phyloP scores from a whole-genome alignment of 164 flowering plant genomes.

The Stephania japonica region DNA sequence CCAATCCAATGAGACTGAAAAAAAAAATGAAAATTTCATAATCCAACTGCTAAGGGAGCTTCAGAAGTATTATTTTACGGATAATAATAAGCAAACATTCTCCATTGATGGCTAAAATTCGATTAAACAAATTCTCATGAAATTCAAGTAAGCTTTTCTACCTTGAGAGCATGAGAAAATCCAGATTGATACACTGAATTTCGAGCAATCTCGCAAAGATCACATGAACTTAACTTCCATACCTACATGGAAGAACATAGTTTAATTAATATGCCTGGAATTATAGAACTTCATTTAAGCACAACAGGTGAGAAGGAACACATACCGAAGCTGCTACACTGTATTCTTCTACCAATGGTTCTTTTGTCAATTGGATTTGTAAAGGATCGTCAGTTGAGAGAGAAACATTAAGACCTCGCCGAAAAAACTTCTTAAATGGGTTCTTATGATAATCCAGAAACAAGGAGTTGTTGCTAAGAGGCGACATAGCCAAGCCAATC shows the following conservation, averaged over 20 bases:
- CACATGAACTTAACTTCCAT: slow-evolving; percentile 93
- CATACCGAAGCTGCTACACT: slow-evolving; percentile 98
- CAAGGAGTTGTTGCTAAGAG: slow-evolving; percentile 11
- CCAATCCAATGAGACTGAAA: slow-evolving; percentile 96
- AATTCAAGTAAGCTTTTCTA: slow-evolving; percentile 13
- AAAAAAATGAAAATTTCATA: slow-evolving; percentile 6
- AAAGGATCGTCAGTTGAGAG: slow-evolving; percentile 98
- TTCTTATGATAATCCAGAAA: slow-evolving; percentile 19
- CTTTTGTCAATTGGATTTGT: slow-evolving; percentile 95
- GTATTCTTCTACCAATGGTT: slow-evolving; percentile 95
- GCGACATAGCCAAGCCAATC: slow-evolving; percentile 14
- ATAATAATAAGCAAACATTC: neutral
- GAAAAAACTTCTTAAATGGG: slow-evolving; percentile 83
- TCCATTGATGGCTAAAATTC: neutral
- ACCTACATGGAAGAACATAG: slow-evolving; percentile 41
- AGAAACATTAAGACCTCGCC: slow-evolving; percentile 91
- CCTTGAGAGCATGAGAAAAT: slow-evolving; percentile 93
- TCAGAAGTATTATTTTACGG: neutral
- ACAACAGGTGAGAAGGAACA: slow-evolving; percentile 9
- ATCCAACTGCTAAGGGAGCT: neutral
- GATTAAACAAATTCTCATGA: neutral
- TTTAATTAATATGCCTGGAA: neutral
- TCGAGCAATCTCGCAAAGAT: slow-evolving; percentile 93
- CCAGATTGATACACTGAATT: slow-evolving; percentile 96
- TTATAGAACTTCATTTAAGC: neutral